Evolutionary conservation across 805 yeast species (phyloP).

Genomic region (Candida adriatica): DNA sequence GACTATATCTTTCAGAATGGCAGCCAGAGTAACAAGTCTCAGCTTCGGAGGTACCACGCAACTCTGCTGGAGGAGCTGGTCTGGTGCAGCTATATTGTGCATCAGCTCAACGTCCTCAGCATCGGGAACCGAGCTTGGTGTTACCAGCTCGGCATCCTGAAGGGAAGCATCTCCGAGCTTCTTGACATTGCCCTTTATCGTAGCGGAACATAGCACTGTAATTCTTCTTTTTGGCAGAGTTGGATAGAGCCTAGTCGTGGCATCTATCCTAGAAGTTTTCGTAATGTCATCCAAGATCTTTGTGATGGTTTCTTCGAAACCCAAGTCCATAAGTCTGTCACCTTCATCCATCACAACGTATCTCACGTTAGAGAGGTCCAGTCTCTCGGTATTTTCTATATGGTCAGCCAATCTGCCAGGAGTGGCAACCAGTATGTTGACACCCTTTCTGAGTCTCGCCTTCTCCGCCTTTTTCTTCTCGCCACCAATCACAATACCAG

Average conservation of each 20-base stretch:
- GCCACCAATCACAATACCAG: slow-evolving; percentile 96
- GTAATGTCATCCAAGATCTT: slow-evolving; percentile 61
- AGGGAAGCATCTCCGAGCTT: slow-evolving; percentile 76
- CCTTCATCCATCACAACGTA: slow-evolving; percentile 96
- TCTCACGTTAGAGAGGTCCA: slow-evolving; percentile 67
- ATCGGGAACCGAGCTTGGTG: slow-evolving; percentile 26
- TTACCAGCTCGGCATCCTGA: slow-evolving; percentile 64
- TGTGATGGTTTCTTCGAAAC: slow-evolving; percentile 89
- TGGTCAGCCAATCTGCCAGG: slow-evolving; percentile 97
- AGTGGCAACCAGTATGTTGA: slow-evolving; percentile 91
- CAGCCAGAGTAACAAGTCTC: slow-evolving; percentile 75
- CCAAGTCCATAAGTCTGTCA: slow-evolving; percentile 90
- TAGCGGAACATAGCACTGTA: slow-evolving; percentile 89
- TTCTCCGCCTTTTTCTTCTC: slow-evolving; percentile 96
- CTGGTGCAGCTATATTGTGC: slow-evolving; percentile 60
- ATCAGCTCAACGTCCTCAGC: slow-evolving; percentile 22
- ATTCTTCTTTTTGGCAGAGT: slow-evolving; percentile 63
- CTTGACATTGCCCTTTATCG: slow-evolving; percentile 74
- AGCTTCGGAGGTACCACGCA: slow-evolving; percentile 90
- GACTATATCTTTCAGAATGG: slow-evolving; percentile 47
- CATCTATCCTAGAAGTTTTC: slow-evolving; percentile 29
- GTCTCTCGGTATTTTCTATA: slow-evolving; percentile 76
- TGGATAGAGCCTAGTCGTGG: slow-evolving; percentile 35
- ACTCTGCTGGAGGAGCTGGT: slow-evolving; percentile 76
- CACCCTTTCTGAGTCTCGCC: slow-evolving; percentile 93